phyloP scores from a whole-genome alignment of 441 rosid species.

The Manihot esculenta region DNA sequence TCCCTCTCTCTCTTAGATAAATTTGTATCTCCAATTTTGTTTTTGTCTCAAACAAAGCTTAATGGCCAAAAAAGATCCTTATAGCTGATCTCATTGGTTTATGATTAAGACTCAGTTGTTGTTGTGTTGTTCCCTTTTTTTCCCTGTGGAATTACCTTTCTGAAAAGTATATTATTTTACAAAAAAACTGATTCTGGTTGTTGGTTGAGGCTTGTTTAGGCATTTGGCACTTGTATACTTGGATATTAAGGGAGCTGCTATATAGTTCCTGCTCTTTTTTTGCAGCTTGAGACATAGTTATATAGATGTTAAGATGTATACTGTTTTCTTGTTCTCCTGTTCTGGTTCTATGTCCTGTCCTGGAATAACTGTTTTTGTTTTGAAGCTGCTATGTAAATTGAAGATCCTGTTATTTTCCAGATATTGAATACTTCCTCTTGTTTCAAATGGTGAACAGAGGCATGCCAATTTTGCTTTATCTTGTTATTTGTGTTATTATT shows the following conservation, averaged over 20 bases:
- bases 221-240: not conserved
- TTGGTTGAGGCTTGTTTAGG: not conserved
- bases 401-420: not conserved
- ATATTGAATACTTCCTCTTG: not conserved
- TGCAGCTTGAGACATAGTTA: not conserved
- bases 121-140: too few relatives aligned
- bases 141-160: too few relatives aligned
- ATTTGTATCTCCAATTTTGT: too few relatives aligned
- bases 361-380: not conserved
- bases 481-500: too few relatives aligned
- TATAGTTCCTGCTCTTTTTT: not conserved
- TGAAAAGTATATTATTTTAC: too few relatives aligned
- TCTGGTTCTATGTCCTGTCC: not conserved
- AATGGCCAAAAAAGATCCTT: too few relatives aligned
- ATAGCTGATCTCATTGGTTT: too few relatives aligned
- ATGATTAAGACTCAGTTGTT: too few relatives aligned
- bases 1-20: too few relatives aligned
- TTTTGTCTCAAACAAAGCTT: too few relatives aligned
- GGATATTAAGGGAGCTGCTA: not conserved
- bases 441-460: not conserved
- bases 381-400: not conserved
- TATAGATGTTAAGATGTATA: not conserved
- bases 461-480: not conserved
- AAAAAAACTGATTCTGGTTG: too few relatives aligned
- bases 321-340: not conserved